Conservation (phyloP, 2,329 filamentous ascomycete genomes). For the Neofusicoccum kwambonambiense region DNA sequence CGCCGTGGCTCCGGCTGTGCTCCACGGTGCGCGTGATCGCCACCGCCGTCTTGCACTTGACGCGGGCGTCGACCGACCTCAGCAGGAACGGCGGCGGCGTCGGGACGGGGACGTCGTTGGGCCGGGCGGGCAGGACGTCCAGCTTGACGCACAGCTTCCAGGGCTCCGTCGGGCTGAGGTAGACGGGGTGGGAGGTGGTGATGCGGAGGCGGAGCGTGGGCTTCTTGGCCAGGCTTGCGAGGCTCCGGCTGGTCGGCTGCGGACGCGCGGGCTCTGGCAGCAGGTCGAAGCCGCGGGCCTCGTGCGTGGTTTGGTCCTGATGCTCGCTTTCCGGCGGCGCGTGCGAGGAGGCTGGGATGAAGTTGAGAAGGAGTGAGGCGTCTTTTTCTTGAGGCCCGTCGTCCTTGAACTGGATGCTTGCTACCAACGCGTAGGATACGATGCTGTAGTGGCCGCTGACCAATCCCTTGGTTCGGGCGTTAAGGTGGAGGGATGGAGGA, state of each 20-base stretch:
- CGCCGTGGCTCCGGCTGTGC: neutral
- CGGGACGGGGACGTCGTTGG: neutral
- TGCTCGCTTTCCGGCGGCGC: neutral
- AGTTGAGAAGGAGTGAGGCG: neutral
- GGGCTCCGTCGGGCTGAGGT: neutral
- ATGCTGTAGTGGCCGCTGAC: too few relatives aligned
- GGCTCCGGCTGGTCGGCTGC: neutral
- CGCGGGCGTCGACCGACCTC: neutral
- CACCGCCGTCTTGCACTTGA: neutral
- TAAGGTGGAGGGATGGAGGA: too few relatives aligned
- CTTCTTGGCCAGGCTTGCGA: neutral
- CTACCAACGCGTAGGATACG: too few relatives aligned
- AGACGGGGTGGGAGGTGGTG: neutral
- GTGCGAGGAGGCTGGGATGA: neutral
- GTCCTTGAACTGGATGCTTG: too few relatives aligned
- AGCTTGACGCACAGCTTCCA: neutral
- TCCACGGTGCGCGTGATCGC: neutral
- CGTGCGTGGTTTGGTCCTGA: neutral
- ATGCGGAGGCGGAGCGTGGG: neutral
- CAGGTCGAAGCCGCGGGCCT: neutral
- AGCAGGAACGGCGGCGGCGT: neutral
- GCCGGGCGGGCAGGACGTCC: neutral
- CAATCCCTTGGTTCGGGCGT: too few relatives aligned
- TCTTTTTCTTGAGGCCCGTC: too few relatives aligned
- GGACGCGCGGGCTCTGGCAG: neutral